Conservation (phyloP, 2,329 filamentous ascomycete species). For the Fusarium scirpi region DNA sequence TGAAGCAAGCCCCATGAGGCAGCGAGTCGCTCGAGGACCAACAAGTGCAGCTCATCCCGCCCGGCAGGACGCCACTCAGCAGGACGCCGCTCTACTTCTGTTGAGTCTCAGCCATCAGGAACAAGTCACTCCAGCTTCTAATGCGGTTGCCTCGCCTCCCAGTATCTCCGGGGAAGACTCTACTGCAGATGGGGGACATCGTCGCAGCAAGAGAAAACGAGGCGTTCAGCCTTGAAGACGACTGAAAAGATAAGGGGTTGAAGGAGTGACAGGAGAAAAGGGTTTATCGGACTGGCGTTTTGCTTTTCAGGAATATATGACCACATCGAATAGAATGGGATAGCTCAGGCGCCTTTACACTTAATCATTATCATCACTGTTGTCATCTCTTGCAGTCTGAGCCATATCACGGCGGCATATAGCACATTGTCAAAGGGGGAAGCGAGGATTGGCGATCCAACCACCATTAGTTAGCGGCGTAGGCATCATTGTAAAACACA, state of each 20-base stretch:
- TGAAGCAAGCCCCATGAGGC: constrained; percentile 32
- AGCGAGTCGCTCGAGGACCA: background rate
- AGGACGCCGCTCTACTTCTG: constrained; percentile 43
- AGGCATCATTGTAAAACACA: constrained; percentile 4
- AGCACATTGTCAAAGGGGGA: background rate
- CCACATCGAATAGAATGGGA: constrained; percentile 38
- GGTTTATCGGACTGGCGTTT: background rate
- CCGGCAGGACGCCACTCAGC: constrained; percentile 39
- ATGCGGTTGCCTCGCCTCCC: background rate
- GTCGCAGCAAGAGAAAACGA: constrained; percentile 43
- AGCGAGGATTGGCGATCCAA: constrained; percentile 17
- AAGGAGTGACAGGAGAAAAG: background rate
- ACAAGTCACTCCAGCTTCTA: constrained; percentile 2
- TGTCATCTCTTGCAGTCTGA: background rate
- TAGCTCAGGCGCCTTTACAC: constrained; percentile 17
- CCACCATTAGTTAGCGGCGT: constrained; percentile 15
- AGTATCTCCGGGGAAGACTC: background rate
- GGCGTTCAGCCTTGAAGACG: constrained; percentile 28
- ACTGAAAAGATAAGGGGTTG: background rate
- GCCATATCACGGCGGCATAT: constrained; percentile 7
- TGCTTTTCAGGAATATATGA: constrained; percentile 28
- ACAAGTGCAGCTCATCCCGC: constrained; percentile 16
- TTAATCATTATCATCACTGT: constrained; percentile 1
- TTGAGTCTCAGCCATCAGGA: constrained; percentile 37
- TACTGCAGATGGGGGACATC: constrained; percentile 23